A percentile compares a stretch with the other conserved stretches of the same genome.
phyloP scores from a whole-genome alignment of 1,284 basidiomycete species.

The Austroboletus novae-zelandiae region DNA sequence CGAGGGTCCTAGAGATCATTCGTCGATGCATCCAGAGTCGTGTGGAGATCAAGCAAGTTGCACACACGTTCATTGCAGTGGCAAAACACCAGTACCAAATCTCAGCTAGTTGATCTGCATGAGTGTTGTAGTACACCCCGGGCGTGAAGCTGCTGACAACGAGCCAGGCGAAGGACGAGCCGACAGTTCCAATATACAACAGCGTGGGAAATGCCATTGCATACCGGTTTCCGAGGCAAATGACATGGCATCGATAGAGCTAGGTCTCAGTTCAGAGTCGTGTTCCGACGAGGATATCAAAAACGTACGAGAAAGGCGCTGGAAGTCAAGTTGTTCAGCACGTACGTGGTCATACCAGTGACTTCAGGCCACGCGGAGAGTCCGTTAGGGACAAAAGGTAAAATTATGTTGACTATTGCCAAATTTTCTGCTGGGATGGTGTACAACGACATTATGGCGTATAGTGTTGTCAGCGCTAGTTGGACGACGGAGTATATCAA shows the following conservation, averaged over 20 bases:
- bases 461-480: conserved; percentile 20
- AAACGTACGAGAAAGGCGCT: conserved; percentile 23
- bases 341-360: conserved; percentile 9
- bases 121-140: too few relatives aligned
- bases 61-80: too few relatives aligned
- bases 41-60: too few relatives aligned
- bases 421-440: conserved; percentile 12
- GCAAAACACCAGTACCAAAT: too few relatives aligned
- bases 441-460: conserved; percentile 18
- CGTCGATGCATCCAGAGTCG: too few relatives aligned
- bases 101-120: too few relatives aligned
- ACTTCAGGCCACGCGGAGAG: conserved; percentile 20
- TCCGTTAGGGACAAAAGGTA: neutral
- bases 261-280: conserved; percentile 2
- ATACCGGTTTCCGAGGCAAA: conserved; percentile 5
- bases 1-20: too few relatives aligned
- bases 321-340: conserved; percentile 24
- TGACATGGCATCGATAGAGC: conserved; percentile 27
- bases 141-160: too few relatives aligned
- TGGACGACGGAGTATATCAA: conserved; percentile 12
- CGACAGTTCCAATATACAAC: too few relatives aligned
- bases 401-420: conserved; percentile 3
- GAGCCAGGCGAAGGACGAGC: neutral
- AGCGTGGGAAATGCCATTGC: too few relatives aligned
- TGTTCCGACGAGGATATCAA: too few relatives aligned